Evolutionary conservation across 257 asterid species (phyloP).

Genomic region (Fraxinus anomala): DNA sequence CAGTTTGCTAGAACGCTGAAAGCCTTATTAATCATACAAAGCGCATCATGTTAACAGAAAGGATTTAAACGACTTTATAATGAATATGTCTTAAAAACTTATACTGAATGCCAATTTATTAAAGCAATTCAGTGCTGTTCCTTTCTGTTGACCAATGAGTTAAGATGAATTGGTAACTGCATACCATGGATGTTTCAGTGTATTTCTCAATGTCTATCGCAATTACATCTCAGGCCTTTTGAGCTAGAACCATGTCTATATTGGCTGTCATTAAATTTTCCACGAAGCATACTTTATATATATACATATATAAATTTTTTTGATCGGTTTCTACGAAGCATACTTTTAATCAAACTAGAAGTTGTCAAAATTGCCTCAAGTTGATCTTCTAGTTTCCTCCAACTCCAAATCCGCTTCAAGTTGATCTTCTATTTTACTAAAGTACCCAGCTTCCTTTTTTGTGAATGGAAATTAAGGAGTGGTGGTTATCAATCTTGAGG

Average conservation of each 20-base stretch:
- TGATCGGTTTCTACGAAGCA: background rate
- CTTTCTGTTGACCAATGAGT: background rate
- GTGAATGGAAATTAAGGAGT: background rate
- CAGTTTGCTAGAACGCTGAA: background rate
- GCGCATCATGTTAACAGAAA: background rate
- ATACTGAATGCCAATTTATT: background rate
- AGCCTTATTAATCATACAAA: background rate
- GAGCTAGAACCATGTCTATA: background rate
- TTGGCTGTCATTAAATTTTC: background rate
- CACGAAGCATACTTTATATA: background rate
- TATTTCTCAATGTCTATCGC: background rate
- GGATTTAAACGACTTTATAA: background rate
- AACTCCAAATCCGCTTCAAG: background rate
- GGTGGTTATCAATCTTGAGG: background rate
- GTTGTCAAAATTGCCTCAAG: too few species aligned
- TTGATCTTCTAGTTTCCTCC: background rate
- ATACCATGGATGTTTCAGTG: background rate
- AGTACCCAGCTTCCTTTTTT: background rate
- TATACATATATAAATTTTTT: too few species aligned
- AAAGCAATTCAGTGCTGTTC: background rate
- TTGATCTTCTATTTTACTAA: background rate
- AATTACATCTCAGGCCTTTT: background rate
- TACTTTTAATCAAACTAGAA: too few species aligned
- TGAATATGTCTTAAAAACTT: too few species aligned
- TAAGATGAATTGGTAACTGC: background rate